Base-by-base conservation (phyloP, 1,284 basidiomycete genomes). In the Caloboletus firmus region DNA sequence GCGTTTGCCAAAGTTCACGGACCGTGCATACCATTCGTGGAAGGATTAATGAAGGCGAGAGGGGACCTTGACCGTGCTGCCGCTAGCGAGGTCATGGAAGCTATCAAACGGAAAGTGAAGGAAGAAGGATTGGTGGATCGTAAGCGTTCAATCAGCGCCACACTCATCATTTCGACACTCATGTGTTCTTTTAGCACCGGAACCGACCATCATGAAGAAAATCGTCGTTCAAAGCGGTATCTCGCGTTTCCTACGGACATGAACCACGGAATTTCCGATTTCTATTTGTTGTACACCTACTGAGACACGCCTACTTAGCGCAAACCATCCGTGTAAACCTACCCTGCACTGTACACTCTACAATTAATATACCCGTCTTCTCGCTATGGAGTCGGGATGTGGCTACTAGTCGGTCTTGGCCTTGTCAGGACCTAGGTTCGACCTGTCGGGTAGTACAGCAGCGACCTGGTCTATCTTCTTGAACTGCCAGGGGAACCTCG, bases 401-500 rank as follows among this genome's bases (percentile, higher is more conserved):
- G 51, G 42, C 50, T 57, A 20, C 44, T 57, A 81, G 49, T 80
- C 78, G 4, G 72, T 72, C 66, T 81, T 82, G 15, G 69, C 55
- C 40, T 72, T 72, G 42, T 69, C 65, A 24, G 49, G 47, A 35
- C 59, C 62, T 1, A 72, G 60, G 26, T 72, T 73, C 2, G 89
- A 87, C 60, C 83, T 80, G 65, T 95, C 89, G 1, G 90, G 91
- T 32, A 93, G 74, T 5, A 69, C 75, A 11, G 83, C 85, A 9
- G 89, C 93, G 4, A 93, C 76, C 54, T 87, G 84, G 65, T 98
- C 95, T 55, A 99, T 98, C 76, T 92, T 93, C 69, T 79, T 85
- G 75, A 98, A 99, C 70, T 99, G 97, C 85, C 93, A 98, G 0
- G 92, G 89, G 76, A 98, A 99, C 49, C 91, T 82, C 26, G 89